Evolutionary conservation across 306 rosid species (phyloP), one percentile per base, ranked within the genome.

Genomic region (Canavalia gladiata): DNA sequence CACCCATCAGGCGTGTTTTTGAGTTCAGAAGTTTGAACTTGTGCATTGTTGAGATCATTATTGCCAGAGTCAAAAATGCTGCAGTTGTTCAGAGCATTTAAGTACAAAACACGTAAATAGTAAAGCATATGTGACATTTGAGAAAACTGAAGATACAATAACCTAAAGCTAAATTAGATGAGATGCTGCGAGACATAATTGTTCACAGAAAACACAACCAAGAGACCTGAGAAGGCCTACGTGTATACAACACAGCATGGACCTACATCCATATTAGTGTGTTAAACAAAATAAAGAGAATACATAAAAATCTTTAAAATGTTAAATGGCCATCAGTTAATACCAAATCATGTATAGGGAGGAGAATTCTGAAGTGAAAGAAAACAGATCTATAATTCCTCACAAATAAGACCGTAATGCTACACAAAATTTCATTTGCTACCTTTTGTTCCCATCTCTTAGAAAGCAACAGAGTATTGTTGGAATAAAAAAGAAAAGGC

Each of bases 1-100:
- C 99, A 93, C 35, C 99, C 99, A 74, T 93, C 99, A 29, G 99
- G 99, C 83, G 82, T 86, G 88, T 88, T 88, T 89, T 92, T 93
- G 78, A 90, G 85, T 75, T 93, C 96, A 1, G 89, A 75, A 72
- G 89, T 86, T 28, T 88, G 91, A 69, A 82, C 87, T 59, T 87
- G 84, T 10, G 92, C 77, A 64, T 82, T 82, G 68, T 85, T 80
- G 86, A 87, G 85, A 62, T 93, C 97, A 69, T 85, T 82, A 58
- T 89, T 82, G 68, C 82, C 84, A 11, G 93, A 68, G 58, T 95
- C 87, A 63, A 95, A 95, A 60, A 95, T 93, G 85, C 99, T 95
- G 84, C 85, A 84, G 75, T 80, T 52, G 82, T 52, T 57, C 54
- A 69, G 34, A 82, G 47, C 1, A 78, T 8, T 52, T 56, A 64